Base-by-base conservation (phyloP, 169 alveolate species). In the Besnoitia besnoiti region DNA sequence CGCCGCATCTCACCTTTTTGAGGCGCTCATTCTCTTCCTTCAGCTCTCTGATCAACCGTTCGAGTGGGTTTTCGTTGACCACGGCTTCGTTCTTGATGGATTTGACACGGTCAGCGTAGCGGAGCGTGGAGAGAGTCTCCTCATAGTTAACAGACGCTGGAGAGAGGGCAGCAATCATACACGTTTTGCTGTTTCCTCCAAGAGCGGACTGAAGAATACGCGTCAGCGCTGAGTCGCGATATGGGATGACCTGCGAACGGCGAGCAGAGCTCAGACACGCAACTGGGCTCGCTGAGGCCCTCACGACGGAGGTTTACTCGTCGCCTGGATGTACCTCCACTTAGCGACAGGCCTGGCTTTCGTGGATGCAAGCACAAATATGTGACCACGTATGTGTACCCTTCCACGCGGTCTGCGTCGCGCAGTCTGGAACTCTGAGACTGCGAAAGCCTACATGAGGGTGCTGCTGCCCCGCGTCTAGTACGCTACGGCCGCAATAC, bases 211-310 rank as follows among this genome's bases (percentile, higher is more conserved):
- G 97, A 59, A 98, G 93, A 67, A 98, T 96, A 92, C 98, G 96
- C n/a, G 99, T 98, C 79, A 98, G 96, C 42, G 97, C 97, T 37
- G 98, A 94, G 90, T 97, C 99, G 92, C 99, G 95, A 95, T 97
- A 97, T 37, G 99, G 99, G 44, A 97, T 97, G 27, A 97, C 98
- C 61, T 93, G 92, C 91, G 84, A 16, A 44, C 49, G n/a, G 59
- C 44, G 67, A 47, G 33, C 80, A 10, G 3, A 21, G 8, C 77
- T 14, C 10, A 50, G 61, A 1, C 61, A 1, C 61, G 35, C n/a
- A 10, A 46, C 24, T 7, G 59, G 33, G 82, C 24, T 19, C 8
- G 37, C 80, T 33, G 21, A 10, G 39, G 80, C 80, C 24, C 8
- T 33, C 44, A 67, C n/a, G n/a, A n/a, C n/a, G n/a, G n/a, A n/a